phyloP scores from a whole-genome alignment of 768 basidiomycete species.

The Hortiboletus flavorubellus region DNA sequence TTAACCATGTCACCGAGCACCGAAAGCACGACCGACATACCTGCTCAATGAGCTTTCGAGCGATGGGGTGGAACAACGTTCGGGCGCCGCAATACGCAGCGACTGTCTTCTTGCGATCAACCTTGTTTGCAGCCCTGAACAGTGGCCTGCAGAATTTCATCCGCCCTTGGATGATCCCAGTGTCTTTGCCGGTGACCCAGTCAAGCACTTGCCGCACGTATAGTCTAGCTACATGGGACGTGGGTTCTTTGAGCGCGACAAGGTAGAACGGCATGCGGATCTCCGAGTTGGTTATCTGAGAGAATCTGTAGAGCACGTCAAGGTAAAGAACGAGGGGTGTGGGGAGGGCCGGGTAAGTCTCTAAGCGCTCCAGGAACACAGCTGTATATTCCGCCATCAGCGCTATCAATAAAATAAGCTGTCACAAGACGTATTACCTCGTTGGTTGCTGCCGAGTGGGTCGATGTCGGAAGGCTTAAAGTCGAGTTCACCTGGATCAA shows the following conservation, averaged over 20 bases:
- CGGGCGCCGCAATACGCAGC: conserved; percentile 34
- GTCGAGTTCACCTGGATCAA: conserved; percentile 31
- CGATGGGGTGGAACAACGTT: conserved; percentile 48
- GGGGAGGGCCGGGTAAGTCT: conserved; percentile 42
- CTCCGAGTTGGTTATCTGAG: conserved; percentile 46
- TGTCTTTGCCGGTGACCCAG: conserved; percentile 44
- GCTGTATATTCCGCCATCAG: conserved; percentile 28
- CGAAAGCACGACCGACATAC: conserved; percentile 21
- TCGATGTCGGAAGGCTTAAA: conserved; percentile 47
- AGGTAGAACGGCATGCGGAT: conserved; percentile 51
- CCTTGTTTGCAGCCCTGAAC: conserved; percentile 39
- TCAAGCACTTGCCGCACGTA: conserved; percentile 38
- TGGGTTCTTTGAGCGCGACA: conserved; percentile 41
- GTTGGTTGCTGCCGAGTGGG: conserved; percentile 50
- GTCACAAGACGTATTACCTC: conserved; percentile 27
- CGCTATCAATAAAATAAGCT: background rate
- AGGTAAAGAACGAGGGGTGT: conserved; percentile 39
- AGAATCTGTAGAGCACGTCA: conserved; percentile 43
- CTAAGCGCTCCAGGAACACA: conserved; percentile 56
- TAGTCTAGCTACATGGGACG: conserved; percentile 29
- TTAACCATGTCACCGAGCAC: background rate
- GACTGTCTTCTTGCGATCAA: conserved; percentile 35
- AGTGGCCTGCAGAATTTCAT: conserved; percentile 56
- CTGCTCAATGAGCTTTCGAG: conserved; percentile 48
- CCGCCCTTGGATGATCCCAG: conserved; percentile 44